phyloP scores from a whole-genome alignment of 2,329 filamentous ascomycete species.

The Byssochlamys sp. region DNA sequence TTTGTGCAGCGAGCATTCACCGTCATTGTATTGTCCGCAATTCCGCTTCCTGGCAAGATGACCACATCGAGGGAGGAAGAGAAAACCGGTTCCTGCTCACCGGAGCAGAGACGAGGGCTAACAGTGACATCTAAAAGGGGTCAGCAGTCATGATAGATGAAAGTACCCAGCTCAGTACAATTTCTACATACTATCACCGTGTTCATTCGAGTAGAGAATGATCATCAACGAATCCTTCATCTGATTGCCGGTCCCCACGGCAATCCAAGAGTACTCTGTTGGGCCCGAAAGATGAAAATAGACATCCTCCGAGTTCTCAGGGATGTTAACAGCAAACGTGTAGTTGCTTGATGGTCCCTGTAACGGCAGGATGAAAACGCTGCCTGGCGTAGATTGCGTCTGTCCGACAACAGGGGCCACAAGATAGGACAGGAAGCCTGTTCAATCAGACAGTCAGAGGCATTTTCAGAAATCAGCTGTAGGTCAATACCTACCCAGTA shows the following conservation, averaged over 20 bases:
- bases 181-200: conserved; percentile 7
- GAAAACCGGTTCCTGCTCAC: conserved; percentile 11
- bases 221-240: conserved; percentile 15
- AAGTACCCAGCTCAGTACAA: background rate
- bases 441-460: background rate
- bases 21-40: conserved; percentile 7
- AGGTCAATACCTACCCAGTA: background rate
- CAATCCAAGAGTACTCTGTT: conserved; percentile 14
- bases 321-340: conserved; percentile 16
- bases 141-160: background rate
- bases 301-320: conserved; percentile 13
- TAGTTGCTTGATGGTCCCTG: conserved; percentile 7
- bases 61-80: conserved; percentile 10
- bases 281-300: conserved; percentile 18
- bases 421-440: background rate
- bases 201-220: conserved; percentile 8
- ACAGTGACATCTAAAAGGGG: conserved; percentile 9
- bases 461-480: background rate
- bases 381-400: conserved; percentile 1
- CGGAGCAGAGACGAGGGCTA: conserved; percentile 12
- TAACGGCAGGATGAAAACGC: conserved; percentile 10
- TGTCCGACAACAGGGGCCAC: background rate
- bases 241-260: conserved; percentile 11
- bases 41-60: conserved; percentile 8
- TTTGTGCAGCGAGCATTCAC: conserved; percentile 13